Conservation (phyloP, 352 stramenopile genomes). For the Phytopythium cucurbitacearum region DNA sequence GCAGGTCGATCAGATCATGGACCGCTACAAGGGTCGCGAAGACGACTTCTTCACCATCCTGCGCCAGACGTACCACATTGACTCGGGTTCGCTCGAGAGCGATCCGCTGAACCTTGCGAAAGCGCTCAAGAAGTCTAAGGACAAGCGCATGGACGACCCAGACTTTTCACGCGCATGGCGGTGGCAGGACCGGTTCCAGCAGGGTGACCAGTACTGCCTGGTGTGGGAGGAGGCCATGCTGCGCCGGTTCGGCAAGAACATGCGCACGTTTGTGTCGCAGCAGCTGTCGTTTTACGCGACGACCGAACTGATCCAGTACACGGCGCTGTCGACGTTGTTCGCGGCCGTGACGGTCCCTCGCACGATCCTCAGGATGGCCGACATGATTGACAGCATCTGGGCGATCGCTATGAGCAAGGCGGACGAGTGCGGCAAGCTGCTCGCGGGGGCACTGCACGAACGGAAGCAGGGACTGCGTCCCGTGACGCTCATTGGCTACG, state of each 20-base stretch:
- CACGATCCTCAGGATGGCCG: constrained; percentile 54
- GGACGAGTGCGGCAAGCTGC: constrained; percentile 63
- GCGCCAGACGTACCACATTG: constrained; percentile 56
- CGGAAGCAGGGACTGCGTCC: constrained; percentile 76
- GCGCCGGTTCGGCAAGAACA: constrained; percentile 72
- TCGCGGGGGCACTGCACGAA: constrained; percentile 62
- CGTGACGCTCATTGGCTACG: constrained; percentile 87
- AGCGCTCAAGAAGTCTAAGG: constrained; percentile 1
- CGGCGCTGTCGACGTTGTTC: constrained; percentile 69
- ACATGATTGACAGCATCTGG: constrained; percentile 87
- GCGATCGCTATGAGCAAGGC: constrained; percentile 74
- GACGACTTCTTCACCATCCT: constrained; percentile 80
- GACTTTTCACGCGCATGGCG: constrained; percentile 57
- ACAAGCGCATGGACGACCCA: not conserved
- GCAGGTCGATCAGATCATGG: constrained; percentile 75
- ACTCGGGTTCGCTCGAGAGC: constrained; percentile 18
- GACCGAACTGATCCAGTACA: constrained; percentile 73
- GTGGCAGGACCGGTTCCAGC: constrained; percentile 79
- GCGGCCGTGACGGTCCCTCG: constrained; percentile 68
- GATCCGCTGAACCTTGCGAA: constrained; percentile 43
- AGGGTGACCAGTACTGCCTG: constrained; percentile 82
- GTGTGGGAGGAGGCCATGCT: constrained; percentile 73
- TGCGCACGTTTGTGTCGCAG: constrained; percentile 70
- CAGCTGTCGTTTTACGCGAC: constrained; percentile 67
- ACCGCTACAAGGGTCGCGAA: constrained; percentile 79